These are phyloP conservation scores for Dinochytrium kinnereticum DNA, from an alignment of 371 early-diverging fungal species.

Conservation along the genomic window DNA sequence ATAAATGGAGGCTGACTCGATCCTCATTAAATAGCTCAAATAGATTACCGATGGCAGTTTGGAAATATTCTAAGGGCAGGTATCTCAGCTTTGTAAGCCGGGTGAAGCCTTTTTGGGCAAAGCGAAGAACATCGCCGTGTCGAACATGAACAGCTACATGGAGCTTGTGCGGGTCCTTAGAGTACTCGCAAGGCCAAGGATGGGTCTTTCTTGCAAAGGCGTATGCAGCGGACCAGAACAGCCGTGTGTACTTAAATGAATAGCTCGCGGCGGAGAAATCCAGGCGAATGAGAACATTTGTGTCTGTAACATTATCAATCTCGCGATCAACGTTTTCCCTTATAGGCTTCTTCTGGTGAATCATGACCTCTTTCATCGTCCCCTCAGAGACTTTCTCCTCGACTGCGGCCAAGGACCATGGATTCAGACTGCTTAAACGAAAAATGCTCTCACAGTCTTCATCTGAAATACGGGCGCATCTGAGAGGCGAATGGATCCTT, in stretches of 20 bases:
- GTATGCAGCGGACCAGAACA: slow-evolving; percentile 10
- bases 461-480: slow-evolving; percentile 1
- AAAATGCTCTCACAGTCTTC: slow-evolving; percentile 9
- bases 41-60: background rate
- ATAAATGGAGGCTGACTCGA: background rate
- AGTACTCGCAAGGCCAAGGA: background rate
- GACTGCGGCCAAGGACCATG: background rate
- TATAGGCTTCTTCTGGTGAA: background rate
- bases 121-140: slow-evolving; percentile 18
- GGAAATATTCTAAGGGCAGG: slow-evolving; percentile 3
- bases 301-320: background rate
- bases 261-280: background rate
- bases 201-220: background rate
- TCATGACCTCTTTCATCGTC: background rate
- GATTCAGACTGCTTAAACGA: slow-evolving; percentile 6
- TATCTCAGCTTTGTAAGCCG: slow-evolving; percentile 18
- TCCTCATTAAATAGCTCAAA: background rate
- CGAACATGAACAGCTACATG: slow-evolving; percentile 19
- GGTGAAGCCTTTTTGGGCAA: background rate
- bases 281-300: background rate
- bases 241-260: slow-evolving; percentile 10
- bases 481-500: slow-evolving; percentile 4
- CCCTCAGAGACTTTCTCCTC: background rate
- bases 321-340: background rate
- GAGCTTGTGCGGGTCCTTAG: slow-evolving; percentile 8